Evolutionary conservation across 1,284 basidiomycete genomes (phyloP).

Genomic region (Trametes polyzona): DNA sequence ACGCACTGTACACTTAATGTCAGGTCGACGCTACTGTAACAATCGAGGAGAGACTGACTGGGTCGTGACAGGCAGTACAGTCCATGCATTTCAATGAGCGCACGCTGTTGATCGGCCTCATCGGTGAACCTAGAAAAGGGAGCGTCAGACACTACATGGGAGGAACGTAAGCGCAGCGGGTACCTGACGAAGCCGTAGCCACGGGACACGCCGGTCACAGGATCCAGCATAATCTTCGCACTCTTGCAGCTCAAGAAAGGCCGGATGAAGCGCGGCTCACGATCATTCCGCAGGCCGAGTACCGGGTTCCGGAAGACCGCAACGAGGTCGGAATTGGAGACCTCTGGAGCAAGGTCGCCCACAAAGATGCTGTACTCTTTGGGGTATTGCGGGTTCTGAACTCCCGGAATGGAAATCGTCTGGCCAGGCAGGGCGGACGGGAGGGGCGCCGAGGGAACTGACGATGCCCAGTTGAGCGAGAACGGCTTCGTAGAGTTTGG

Average conservation of each 20-base stretch:
- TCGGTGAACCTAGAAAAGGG: conserved; percentile 72
- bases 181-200: conserved; percentile 90
- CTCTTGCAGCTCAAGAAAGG: conserved; percentile 90
- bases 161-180: conserved; percentile 29
- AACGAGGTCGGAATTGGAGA: conserved; percentile 87
- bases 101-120: conserved; percentile 85
- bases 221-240: conserved; percentile 92
- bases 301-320: conserved; percentile 87
- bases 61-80: conserved; percentile 84
- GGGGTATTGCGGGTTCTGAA: conserved; percentile 59
- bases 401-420: conserved; percentile 36
- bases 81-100: conserved; percentile 89
- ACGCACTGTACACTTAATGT: conserved; percentile 59
- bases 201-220: conserved; percentile 84
- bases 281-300: conserved; percentile 76
- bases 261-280: conserved; percentile 82
- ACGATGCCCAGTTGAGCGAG: conserved; percentile 81
- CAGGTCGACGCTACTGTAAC: conserved; percentile 3
- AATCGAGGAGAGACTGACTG: conserved; percentile 53
- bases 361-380: conserved; percentile 92
- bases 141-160: neutral
- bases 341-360: conserved; percentile 87
- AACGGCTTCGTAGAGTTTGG: conserved; percentile 79
- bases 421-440: conserved; percentile 39
- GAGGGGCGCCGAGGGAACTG: conserved; percentile 50